Conservation (phyloP, 331 rosid genomes). For the Quercus tomentella region DNA sequence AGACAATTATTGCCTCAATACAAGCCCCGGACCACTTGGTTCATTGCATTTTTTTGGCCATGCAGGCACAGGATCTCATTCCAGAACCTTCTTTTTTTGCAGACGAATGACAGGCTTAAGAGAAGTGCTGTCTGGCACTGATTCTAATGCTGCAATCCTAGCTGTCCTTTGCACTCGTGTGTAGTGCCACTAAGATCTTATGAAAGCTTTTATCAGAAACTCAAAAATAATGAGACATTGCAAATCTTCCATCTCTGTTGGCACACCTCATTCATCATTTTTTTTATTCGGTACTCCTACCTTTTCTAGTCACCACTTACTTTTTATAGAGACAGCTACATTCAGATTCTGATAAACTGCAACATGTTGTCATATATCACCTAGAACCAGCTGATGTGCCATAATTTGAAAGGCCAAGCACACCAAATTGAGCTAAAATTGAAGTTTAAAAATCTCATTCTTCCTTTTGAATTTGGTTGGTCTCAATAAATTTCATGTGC, state of each 20-base stretch:
- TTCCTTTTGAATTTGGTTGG: background rate
- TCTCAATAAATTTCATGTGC: too few relatives aligned
- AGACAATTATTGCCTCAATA: background rate
- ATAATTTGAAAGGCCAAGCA: background rate
- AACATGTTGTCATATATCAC: background rate
- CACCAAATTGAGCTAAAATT: background rate
- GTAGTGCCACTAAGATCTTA: conserved; percentile 19
- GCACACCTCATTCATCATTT: background rate
- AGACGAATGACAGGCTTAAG: background rate
- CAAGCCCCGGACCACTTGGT: conserved; percentile 21
- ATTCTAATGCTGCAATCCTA: conserved; percentile 1
- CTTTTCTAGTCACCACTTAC: background rate
- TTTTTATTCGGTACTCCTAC: too few relatives aligned
- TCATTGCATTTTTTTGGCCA: background rate
- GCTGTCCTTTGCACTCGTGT: conserved; percentile 23
- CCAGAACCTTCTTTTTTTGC: conserved; percentile 21
- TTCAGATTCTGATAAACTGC: background rate
- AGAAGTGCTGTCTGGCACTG: conserved; percentile 9
- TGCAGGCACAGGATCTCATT: conserved; percentile 16
- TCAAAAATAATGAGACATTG: background rate
- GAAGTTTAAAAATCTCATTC: background rate
- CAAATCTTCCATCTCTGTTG: background rate
- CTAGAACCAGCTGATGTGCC: too few relatives aligned
- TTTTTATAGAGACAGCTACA: background rate
- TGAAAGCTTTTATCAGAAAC: background rate